Percentiles rank a stretch among this genome's conserved stretches.
Evolutionary conservation across 495 filamentous ascomycete species (phyloP).

Genomic region (Penicillium psychrofluorescens): DNA sequence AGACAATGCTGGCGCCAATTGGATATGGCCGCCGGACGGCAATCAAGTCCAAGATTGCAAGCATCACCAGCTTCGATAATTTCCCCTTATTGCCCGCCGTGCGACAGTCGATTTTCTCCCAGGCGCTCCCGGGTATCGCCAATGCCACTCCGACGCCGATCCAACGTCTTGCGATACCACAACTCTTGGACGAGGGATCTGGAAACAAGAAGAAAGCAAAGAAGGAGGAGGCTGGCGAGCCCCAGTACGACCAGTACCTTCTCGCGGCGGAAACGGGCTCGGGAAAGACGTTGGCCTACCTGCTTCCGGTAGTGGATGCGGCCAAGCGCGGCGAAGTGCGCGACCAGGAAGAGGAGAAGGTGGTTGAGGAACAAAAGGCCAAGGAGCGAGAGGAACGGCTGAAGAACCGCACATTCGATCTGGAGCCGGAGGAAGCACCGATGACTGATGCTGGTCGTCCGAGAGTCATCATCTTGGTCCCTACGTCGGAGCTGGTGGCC

Average conservation of each 20-base stretch:
- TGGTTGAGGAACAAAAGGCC: slow-evolving; percentile 41
- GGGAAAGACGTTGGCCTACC: slow-evolving; percentile 90
- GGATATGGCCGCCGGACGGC: slow-evolving; percentile 62
- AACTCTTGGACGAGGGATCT: slow-evolving; percentile 48
- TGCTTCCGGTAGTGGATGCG: slow-evolving; percentile 73
- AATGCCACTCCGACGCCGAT: slow-evolving; percentile 77
- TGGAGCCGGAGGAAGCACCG: slow-evolving; percentile 47
- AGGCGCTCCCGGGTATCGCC: slow-evolving; percentile 63
- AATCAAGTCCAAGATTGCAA: slow-evolving; percentile 62
- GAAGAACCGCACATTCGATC: slow-evolving; percentile 40
- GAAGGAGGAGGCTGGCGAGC: slow-evolving; percentile 19
- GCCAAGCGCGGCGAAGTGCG: slow-evolving; percentile 69
- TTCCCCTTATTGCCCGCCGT: slow-evolving; percentile 68
- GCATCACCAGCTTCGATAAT: slow-evolving; percentile 69
- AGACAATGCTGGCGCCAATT: slow-evolving; percentile 64
- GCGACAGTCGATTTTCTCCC: slow-evolving; percentile 60
- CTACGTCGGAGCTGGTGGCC: slow-evolving; percentile 85
- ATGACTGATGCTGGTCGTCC: slow-evolving; percentile 66
- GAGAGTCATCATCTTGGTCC: slow-evolving; percentile 79
- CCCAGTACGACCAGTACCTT: slow-evolving; percentile 64
- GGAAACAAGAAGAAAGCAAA: slow-evolving; percentile 19
- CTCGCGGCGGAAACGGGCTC: slow-evolving; percentile 95
- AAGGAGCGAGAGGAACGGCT: slow-evolving; percentile 40
- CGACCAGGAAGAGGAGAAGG: slow-evolving; percentile 48
- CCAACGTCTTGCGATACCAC: slow-evolving; percentile 80